Evolutionary conservation across 257 asterid genomes (phyloP).

Genomic region (Datura wrightii): DNA sequence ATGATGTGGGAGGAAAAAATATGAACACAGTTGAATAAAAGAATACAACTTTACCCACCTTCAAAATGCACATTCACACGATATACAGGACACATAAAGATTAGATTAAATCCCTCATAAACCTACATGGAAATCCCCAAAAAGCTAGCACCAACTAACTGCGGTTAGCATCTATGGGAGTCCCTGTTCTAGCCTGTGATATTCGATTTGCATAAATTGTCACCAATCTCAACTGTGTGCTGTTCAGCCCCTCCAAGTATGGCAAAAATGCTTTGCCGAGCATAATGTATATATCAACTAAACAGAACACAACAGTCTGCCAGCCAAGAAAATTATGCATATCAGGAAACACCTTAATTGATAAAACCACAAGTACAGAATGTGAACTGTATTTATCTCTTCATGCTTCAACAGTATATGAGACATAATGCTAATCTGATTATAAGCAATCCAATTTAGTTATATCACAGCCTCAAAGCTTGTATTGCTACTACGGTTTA

Average conservation of each 20-base stretch:
- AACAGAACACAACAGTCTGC: slow-evolving; percentile 99
- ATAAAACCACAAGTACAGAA: neutral
- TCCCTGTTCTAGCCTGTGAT: slow-evolving; percentile 96
- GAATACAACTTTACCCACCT: slow-evolving; percentile 33
- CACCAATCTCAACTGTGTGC: slow-evolving; percentile 87
- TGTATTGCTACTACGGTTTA: slow-evolving; percentile 9
- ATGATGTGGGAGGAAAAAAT: slow-evolving; percentile 28
- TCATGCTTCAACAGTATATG: neutral
- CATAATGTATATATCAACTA: slow-evolving; percentile 95
- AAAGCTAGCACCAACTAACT: slow-evolving; percentile 39
- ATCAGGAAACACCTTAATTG: slow-evolving; percentile 20
- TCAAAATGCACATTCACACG: slow-evolving; percentile 35
- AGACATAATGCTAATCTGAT: neutral
- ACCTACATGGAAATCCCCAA: slow-evolving; percentile 34
- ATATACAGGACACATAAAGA: slow-evolving; percentile 29
- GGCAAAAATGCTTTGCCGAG: slow-evolving; percentile 95
- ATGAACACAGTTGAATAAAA: slow-evolving; percentile 30
- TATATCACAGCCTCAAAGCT: neutral
- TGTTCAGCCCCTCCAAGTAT: slow-evolving; percentile 88
- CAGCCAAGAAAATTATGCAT: slow-evolving; percentile 32
- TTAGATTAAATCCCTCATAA: slow-evolving; percentile 40
- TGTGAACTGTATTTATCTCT: slow-evolving; percentile 11
- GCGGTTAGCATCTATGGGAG: slow-evolving; percentile 71
- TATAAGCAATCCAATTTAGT: slow-evolving; percentile 25
- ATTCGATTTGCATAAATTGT: slow-evolving; percentile 96